Evolutionary conservation across 2,329 filamentous ascomycete genomes (phyloP), one percentile per base, ranked within the genome.

Genomic region (Aspergillus sojae): DNA sequence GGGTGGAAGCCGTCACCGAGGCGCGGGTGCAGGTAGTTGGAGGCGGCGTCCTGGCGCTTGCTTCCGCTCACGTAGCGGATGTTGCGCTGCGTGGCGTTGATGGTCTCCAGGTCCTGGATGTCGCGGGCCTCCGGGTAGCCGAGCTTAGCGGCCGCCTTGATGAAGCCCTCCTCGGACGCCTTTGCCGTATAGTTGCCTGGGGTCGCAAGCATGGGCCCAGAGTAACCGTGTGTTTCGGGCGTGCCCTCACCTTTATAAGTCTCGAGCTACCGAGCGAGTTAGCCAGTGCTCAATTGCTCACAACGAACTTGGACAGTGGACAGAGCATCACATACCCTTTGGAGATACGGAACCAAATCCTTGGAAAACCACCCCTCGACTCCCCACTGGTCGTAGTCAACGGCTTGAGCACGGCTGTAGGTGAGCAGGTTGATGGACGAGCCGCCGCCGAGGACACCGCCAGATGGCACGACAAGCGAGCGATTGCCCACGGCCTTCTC

Each of bases 341-440:
- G 52, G 7, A 53, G 53, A 23, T 41, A 53, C 3, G 58, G 58
- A 10, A 54, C 39, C 45, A 60, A 26, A 6, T 60, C 58, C 19
- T 60, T 32, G 10, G 58, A 14, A 16, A 21, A 41, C 58, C 58
- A 60, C 23, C 48, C 58, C 5, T 46, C 46, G 30, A 48, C 39
- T 16, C n/a, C 46, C 58, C 58, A 60, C 32, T 30, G 39, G 32
- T 60, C 58, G 30, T 32, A 60, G 32, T 60, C 58, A 10, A 39
- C 23, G 48, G 46, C 30, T 32, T 60, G 58, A 39, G 58, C 58
- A 41, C 58, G 58, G 43, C 45, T 53, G 34, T 60, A 60, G 30
- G 53, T 53, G 46, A 60, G 52, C 21, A 60, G 43, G 48, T 60
- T 60, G 34, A 60, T 60, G 5, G 58, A 54, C 9, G 58, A 60